These are phyloP conservation scores for Herpetospermum pedunculosum DNA, from an alignment of 306 rosid species.

Conservation along the genomic window DNA sequence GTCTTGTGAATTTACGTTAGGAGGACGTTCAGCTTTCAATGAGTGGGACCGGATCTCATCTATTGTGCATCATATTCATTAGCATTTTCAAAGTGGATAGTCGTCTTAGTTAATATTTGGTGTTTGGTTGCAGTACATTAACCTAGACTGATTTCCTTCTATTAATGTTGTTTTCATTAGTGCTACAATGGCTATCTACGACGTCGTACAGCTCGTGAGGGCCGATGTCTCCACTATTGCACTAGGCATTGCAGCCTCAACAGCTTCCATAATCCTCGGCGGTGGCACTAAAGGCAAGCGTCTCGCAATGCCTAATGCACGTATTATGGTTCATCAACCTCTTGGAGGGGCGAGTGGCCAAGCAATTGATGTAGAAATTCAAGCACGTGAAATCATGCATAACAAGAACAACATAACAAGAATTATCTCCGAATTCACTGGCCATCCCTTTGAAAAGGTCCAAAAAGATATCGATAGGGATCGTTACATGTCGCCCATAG, in stretches of 20 bases:
- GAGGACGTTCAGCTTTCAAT: background rate
- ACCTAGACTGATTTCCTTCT: conserved; percentile 21
- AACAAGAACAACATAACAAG: conserved; percentile 54
- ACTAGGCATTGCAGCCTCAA: conserved; percentile 83
- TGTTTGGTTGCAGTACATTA: background rate
- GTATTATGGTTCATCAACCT: conserved; percentile 93
- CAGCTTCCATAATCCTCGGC: conserved; percentile 84
- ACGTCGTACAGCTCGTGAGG: conserved; percentile 88
- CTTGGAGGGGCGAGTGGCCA: conserved; percentile 98
- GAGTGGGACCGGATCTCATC: background rate
- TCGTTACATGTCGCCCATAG: conserved; percentile 86
- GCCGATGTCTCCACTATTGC: conserved; percentile 92
- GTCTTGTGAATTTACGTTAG: background rate
- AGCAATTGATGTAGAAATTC: conserved; percentile 88
- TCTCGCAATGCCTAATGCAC: conserved; percentile 86
- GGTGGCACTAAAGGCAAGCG: conserved; percentile 98
- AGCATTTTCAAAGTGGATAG: background rate
- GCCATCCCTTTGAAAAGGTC: conserved; percentile 77
- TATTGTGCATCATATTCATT: background rate
- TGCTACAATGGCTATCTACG: conserved; percentile 90
- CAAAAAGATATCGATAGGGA: conserved; percentile 80
- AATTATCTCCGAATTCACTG: conserved; percentile 59
- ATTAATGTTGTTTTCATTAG: conserved; percentile 26
- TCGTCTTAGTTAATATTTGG: no score
- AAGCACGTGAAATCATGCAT: conserved; percentile 80